phyloP scores from a whole-genome alignment of 169 alveolate genomes.

The Plasmodium gallinaceum region DNA sequence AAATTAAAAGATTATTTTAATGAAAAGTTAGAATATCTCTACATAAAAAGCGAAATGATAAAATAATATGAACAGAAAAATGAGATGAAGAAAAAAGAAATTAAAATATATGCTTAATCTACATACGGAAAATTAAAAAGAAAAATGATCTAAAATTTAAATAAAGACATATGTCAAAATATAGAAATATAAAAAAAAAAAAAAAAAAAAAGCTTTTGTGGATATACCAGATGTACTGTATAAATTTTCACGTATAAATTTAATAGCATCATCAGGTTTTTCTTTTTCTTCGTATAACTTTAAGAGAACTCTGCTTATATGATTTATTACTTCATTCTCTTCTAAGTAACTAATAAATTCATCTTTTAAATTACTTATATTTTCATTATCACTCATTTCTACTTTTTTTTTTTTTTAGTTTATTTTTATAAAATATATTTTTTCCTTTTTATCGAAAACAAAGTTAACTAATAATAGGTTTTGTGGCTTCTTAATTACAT shows the following conservation, averaged over 20 bases:
- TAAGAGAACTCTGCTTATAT: slow-evolving; percentile 49
- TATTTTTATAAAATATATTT: background rate
- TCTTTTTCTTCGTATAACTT: slow-evolving; percentile 59
- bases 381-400: slow-evolving; percentile 36
- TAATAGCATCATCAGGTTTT: slow-evolving; percentile 54
- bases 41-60: background rate
- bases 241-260: slow-evolving; percentile 42
- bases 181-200: background rate
- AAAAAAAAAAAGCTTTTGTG: background rate
- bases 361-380: slow-evolving; percentile 10
- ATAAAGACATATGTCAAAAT: too few species aligned
- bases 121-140: too few species aligned
- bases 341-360: slow-evolving; percentile 52
- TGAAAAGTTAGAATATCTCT: background rate
- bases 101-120: too few species aligned
- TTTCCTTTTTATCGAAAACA: background rate
- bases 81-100: too few species aligned
- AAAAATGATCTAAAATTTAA: too few species aligned
- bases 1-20: background rate
- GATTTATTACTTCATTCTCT: slow-evolving; percentile 52
- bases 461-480: background rate
- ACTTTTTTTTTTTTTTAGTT: background rate
- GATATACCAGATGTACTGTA: slow-evolving; percentile 16
- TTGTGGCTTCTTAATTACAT: background rate
- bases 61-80: too few species aligned